Evolutionary conservation across 306 rosid genomes (phyloP).

Genomic region (Dryas alaskensis): DNA sequence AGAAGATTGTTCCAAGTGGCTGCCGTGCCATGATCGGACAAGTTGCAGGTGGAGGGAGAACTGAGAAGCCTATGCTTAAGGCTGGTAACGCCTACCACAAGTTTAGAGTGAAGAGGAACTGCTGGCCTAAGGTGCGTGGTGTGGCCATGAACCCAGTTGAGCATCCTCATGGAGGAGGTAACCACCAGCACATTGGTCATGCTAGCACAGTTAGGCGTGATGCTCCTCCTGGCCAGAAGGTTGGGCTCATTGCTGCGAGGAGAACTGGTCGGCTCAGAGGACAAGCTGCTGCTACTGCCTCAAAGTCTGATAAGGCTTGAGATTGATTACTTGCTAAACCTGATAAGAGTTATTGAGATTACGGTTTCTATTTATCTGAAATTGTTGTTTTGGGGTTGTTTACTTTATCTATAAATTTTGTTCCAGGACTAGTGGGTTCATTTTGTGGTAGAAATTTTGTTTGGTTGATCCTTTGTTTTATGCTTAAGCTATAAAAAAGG

Average conservation of each 20-base stretch:
- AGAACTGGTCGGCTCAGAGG: constrained; percentile 35
- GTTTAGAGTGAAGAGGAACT: constrained; percentile 36
- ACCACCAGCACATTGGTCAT: constrained; percentile 34
- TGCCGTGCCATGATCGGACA: constrained; percentile 31
- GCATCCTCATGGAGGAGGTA: constrained; percentile 37
- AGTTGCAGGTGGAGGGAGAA: constrained; percentile 31
- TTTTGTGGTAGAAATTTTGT: background rate
- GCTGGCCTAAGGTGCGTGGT: constrained; percentile 39
- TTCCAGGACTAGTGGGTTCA: background rate
- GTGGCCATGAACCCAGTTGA: constrained; percentile 33
- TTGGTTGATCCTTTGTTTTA: background rate
- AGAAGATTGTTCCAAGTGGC: constrained; percentile 30
- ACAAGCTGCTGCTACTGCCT: constrained; percentile 28
- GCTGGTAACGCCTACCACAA: constrained; percentile 32
- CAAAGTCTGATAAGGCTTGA: constrained; percentile 20
- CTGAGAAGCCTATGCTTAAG: constrained; percentile 36
- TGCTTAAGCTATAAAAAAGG: too few species aligned
- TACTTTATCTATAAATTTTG: background rate
- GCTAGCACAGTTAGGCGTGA: constrained; percentile 35
- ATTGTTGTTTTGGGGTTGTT: background rate
- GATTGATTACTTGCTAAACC: background rate
- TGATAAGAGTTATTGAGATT: background rate
- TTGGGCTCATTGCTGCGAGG: constrained; percentile 34
- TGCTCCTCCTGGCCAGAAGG: constrained; percentile 36
- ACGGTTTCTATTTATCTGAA: background rate